Evolutionary conservation across 805 yeast genomes (phyloP), one percentile per base, ranked within the genome.

Genomic region (Lachancea fermentati): DNA sequence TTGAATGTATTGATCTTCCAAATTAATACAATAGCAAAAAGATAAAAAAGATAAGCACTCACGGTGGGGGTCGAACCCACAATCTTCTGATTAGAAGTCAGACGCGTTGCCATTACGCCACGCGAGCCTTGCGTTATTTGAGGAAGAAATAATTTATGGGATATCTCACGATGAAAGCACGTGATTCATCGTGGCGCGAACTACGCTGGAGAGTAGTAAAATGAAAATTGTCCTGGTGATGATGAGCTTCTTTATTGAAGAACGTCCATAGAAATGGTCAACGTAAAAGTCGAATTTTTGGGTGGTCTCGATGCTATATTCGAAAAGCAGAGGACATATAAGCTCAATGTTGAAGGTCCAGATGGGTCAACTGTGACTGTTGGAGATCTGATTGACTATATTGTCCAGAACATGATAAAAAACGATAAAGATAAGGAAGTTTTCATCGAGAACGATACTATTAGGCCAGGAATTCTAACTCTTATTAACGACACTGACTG

Each of bases 401-500:
- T 88, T 30, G 68, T 75, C 5, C 63, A 65, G 5, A 70, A 70
- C 11, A 69, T 84, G 60, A 73, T 84, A 24, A 67, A 69, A 19
- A 78, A 82, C 45, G 68, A 76, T 25, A 76, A 75, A 44, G 88
- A 83, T 54, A 66, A 73, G 19, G 81, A 78, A 3, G 82, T 88
- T 9, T 88, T 91, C 54, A 69, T 89, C 5, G 93, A 85, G 52
- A 89, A 85, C 50, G 95, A 70, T 8, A 75, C 81, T 1, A 79
- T 87, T 11, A 77, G 97, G 37, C 96, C 97, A 0, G 98, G 98
- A 2, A 86, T 91, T 34, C 67, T 91, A 45, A 96, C 93, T 7
- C 71, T 91, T 41, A 83, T 91, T 46, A 91, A 91, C 56, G 97
- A 91, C 58, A 79, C 95, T 0, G 98, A 91, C 65, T 91, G 97